phyloP scores from a whole-genome alignment of 495 filamentous ascomycete species.

The Neurospora sp. region DNA sequence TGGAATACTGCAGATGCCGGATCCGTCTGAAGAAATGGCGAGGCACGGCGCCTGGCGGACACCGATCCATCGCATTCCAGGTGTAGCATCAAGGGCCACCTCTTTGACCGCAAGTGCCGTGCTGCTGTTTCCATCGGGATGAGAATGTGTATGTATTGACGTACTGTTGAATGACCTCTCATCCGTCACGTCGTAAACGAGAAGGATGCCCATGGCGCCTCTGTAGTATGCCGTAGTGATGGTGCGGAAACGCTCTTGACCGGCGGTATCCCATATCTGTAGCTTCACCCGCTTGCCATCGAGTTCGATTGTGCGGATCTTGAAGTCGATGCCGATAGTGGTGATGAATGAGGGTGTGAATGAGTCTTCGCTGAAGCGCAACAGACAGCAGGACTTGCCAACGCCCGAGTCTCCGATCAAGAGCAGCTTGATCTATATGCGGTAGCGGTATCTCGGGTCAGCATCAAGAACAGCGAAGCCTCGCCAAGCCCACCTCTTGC shows the following conservation, averaged over 20 bases:
- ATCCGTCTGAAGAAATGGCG: neutral
- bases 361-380: constrained; percentile 97
- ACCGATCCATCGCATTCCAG: neutral
- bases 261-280: constrained; percentile 99
- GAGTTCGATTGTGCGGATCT: constrained; percentile 96
- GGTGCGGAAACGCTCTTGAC: constrained; percentile 94
- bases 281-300: constrained; percentile 97
- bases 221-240: constrained; percentile 99
- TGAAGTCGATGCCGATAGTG: constrained; percentile 99
- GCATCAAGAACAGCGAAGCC: neutral
- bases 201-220: constrained; percentile 94
- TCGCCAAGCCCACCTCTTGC: neutral
- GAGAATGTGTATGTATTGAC: constrained; percentile 16
- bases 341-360: constrained; percentile 99
- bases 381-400: constrained; percentile 95
- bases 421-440: constrained; percentile 84
- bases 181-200: constrained; percentile 98
- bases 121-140: neutral
- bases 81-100: neutral
- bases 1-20: neutral
- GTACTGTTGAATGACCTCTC: constrained; percentile 95
- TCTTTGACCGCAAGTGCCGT: neutral
- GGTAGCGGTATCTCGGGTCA: constrained; percentile 1
- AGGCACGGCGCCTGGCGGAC: neutral
- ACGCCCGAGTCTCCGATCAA: constrained; percentile 97